Conservation (phyloP, 441 rosid species). For the Theobroma grandiflorum region DNA sequence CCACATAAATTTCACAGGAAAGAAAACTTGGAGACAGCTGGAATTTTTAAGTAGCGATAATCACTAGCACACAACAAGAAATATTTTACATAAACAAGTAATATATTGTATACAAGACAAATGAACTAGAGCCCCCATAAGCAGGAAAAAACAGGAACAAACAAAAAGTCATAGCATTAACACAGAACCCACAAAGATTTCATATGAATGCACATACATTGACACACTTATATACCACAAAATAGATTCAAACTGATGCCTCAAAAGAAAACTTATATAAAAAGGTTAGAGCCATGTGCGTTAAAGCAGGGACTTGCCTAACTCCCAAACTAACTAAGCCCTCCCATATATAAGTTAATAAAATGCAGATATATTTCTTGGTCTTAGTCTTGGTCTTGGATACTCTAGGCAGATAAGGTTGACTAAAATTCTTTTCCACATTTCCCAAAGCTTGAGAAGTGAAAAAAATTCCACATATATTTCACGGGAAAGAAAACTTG, state of each 20-base stretch:
- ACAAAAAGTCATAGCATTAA: neutral
- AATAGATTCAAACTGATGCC: constrained; percentile 13
- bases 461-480: neutral
- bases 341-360: neutral
- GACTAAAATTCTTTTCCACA: constrained; percentile 4
- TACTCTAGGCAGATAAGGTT: neutral
- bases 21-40: constrained; percentile 5
- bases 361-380: neutral
- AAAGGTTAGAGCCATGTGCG: neutral
- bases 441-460: constrained; percentile 13
- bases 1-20: neutral
- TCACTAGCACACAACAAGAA: neutral
- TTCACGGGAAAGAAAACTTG: neutral
- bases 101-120: neutral
- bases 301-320: neutral
- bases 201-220: constrained; percentile 5
- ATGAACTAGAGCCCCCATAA: constrained; percentile 4
- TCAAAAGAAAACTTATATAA: constrained; percentile 3
- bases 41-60: neutral
- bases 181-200: neutral
- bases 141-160: neutral
- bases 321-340: neutral
- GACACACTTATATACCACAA: neutral
- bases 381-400: neutral
- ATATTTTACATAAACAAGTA: constrained; percentile 6